phyloP scores from a whole-genome alignment of 345 rosid genomes.

The Ceriops decandra region DNA sequence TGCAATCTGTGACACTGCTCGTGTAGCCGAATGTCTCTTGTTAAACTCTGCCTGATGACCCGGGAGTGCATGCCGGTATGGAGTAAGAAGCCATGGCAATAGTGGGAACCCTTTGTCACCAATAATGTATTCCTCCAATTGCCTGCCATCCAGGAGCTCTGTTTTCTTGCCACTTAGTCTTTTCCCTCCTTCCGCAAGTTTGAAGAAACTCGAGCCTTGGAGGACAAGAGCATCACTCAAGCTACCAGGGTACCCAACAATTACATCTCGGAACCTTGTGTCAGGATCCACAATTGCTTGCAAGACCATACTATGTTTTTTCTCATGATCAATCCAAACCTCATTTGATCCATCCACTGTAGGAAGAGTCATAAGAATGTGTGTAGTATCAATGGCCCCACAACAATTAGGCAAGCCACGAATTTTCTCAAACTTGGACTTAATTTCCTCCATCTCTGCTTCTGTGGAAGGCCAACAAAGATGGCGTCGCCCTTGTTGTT shows the following conservation, averaged over 20 bases:
- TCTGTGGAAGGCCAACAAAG: constrained; percentile 60
- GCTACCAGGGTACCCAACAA: constrained; percentile 70
- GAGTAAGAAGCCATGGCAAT: constrained; percentile 52
- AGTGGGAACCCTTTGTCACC: constrained; percentile 60
- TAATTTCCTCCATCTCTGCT: constrained; percentile 42
- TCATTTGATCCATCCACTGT: constrained; percentile 43
- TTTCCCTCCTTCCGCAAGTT: constrained; percentile 42
- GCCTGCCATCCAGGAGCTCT: constrained; percentile 35
- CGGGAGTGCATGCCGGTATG: constrained; percentile 39
- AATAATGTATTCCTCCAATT: constrained; percentile 51
- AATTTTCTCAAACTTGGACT: constrained; percentile 59
- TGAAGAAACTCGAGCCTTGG: constrained; percentile 41
- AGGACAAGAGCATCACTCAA: constrained; percentile 38
- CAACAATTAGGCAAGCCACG: constrained; percentile 62
- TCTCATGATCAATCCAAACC: constrained; percentile 49
- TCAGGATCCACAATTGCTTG: constrained; percentile 57
- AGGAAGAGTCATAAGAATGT: constrained; percentile 46
- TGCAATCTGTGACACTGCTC: constrained; percentile 47
- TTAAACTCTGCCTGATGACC: constrained; percentile 42
- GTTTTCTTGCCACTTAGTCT: constrained; percentile 41
- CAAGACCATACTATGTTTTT: constrained; percentile 59
- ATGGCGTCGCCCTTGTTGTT: constrained; percentile 58
- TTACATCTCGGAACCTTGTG: constrained; percentile 55
- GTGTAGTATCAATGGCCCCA: constrained; percentile 55
- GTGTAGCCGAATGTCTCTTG: constrained; percentile 35